These are phyloP conservation scores for Ganoderma lucidum DNA, from an alignment of 1,284 basidiomycete species.

Conservation along the genomic window DNA sequence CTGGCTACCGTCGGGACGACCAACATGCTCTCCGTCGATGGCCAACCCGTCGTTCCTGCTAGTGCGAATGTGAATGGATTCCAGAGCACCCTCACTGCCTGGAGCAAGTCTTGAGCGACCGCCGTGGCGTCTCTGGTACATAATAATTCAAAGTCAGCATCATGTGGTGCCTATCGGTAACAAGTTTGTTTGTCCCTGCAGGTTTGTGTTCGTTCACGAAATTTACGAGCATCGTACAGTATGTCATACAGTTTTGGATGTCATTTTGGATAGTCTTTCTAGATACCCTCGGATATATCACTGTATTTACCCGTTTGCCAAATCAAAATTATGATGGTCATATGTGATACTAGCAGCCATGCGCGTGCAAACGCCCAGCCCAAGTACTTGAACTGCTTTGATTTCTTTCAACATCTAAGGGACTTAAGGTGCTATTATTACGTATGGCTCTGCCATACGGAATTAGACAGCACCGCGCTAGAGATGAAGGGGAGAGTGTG, in stretches of 20 bases:
- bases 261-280: background rate
- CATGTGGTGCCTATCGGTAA: background rate
- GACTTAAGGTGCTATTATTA: too few relatives aligned
- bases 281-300: background rate
- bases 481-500: too few relatives aligned
- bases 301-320: background rate
- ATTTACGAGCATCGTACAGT: background rate
- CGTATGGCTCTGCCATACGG: too few relatives aligned
- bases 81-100: constrained; percentile 64
- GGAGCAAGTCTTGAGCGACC: constrained; percentile 44
- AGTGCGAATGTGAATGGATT: constrained; percentile 64
- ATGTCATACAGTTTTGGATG: background rate
- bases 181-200: background rate
- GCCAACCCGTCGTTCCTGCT: constrained; percentile 54
- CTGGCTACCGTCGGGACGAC: constrained; percentile 58
- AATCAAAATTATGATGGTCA: too few relatives aligned
- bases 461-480: too few relatives aligned
- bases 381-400: too few relatives aligned
- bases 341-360: too few relatives aligned
- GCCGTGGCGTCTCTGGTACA: background rate
- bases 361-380: too few relatives aligned
- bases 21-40: constrained; percentile 63
- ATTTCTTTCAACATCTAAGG: too few relatives aligned
- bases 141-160: background rate
- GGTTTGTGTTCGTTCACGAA: background rate